Base-by-base conservation (phyloP, 192 early-diverging fungal genomes). In the Phycomyces nitens region DNA sequence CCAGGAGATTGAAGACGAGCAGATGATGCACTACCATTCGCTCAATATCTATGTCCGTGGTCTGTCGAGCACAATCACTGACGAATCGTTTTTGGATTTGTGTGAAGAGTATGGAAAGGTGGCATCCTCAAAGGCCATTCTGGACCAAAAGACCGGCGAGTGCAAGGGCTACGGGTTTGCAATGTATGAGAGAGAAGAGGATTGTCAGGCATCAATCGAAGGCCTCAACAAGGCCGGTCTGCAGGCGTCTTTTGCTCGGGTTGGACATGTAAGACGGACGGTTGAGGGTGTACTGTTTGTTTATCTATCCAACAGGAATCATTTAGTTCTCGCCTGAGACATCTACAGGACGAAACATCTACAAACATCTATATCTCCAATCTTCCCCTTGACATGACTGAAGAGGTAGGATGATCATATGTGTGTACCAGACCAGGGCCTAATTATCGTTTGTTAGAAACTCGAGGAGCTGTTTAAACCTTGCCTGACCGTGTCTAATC, bases 101-200 rank as follows among this genome's bases (percentile, higher is more conserved):
- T 86, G 88, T 24, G 51, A 69, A 34, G 62, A 73, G 81, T 92
- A 76, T 66, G 93, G 93, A 15, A 64, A 65, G 22, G 89, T 95
- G 40, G 78, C 83, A 47, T 92, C 92, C 52, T 86, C 84, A 23
- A 95, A 95, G 60, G 86, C 91, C 11, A 94, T 95, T 47, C 78
- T 95, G 53, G 85, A 94, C 74, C 84, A 87, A 53, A 75, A 76
- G 24, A 88, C 88, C 1, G 84, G 84, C 18, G 84, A 87, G 64
- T 94, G 93, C 69, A 93, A 92, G 71, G 92, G 92, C 1, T 95
- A 89, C 73, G 93, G 93, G 14, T 95, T 95, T 65, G 89, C 92
- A n/a, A 88, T 91, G 84, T 95, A 88, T 73, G 81, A 88, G 38
- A 86, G 79, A 2, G 85, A 81, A 23, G 80, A 81, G 14, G 83